Conservation (phyloP, 306 rosid species). For the Astragalus membranaceus region DNA sequence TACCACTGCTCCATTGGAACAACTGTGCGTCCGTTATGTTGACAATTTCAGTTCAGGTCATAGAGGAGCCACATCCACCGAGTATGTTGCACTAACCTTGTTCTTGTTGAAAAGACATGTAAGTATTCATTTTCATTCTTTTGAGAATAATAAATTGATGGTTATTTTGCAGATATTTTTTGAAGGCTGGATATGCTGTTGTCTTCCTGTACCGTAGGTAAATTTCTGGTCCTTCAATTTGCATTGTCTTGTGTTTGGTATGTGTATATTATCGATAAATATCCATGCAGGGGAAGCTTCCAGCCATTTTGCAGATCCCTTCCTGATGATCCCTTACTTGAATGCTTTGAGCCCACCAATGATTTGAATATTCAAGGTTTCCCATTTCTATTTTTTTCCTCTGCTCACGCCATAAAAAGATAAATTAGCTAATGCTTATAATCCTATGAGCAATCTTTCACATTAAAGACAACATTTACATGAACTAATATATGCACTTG, state of each 20-base stretch:
- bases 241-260: background rate
- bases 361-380: slow-evolving; percentile 62
- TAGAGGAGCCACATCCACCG: slow-evolving; percentile 95
- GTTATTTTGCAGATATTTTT: slow-evolving; percentile 56
- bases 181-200: slow-evolving; percentile 92
- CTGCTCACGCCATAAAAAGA: background rate
- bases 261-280: slow-evolving; percentile 5
- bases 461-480: background rate
- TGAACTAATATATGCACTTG: background rate
- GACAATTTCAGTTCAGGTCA: slow-evolving; percentile 98
- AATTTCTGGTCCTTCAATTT: background rate
- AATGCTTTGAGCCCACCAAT: slow-evolving; percentile 52
- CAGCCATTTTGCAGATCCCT: slow-evolving; percentile 90
- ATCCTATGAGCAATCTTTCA: background rate
- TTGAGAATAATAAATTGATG: slow-evolving; percentile 14
- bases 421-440: background rate
- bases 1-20: slow-evolving; percentile 94
- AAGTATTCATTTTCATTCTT: background rate
- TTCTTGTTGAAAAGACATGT: background rate
- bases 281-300: slow-evolving; percentile 64
- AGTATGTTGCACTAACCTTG: slow-evolving; percentile 41
- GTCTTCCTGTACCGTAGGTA: slow-evolving; percentile 75
- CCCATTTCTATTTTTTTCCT: slow-evolving; percentile 2
- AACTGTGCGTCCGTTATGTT: slow-evolving; percentile 76
- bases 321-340: slow-evolving; percentile 86